Evolutionary conservation across 23 red algal species (phyloP).

Genomic region (Pyropia yezoensis): DNA sequence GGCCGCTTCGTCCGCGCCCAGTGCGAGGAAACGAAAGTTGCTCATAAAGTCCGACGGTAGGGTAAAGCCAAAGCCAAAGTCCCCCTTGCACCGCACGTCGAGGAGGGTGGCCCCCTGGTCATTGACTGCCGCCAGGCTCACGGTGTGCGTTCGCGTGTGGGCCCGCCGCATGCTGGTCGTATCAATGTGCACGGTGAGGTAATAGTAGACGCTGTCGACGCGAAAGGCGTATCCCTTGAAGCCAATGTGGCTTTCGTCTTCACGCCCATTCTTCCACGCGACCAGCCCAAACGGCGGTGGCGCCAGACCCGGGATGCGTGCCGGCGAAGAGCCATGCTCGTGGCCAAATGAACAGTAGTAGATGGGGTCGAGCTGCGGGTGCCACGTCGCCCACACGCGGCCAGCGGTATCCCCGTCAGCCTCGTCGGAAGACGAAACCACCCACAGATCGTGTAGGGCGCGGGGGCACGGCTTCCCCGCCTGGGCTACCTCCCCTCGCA

Average conservation of each 20-base stretch:
- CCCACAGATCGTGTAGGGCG: constrained; percentile 30
- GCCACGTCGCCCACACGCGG: constrained; percentile 34
- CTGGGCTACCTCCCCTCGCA: too few species aligned
- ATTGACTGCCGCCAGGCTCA: too few species aligned
- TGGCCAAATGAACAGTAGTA: constrained; percentile 39
- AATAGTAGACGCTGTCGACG: neutral
- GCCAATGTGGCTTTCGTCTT: constrained; percentile 28
- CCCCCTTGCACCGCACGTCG: too few species aligned
- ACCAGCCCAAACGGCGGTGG: constrained; percentile 10
- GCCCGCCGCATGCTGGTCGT: too few species aligned
- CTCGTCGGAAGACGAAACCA: constrained; percentile 17
- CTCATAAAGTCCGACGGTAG: too few species aligned
- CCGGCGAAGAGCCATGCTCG: constrained; percentile 31
- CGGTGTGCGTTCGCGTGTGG: too few species aligned
- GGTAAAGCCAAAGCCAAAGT: constrained; percentile 3
- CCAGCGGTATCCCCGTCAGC: constrained; percentile 20
- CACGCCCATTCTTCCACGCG: constrained; percentile 35
- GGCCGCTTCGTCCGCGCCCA: too few species aligned
- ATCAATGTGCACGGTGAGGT: too few species aligned
- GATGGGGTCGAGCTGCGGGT: constrained; percentile 35
- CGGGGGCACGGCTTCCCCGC: constrained; percentile 30
- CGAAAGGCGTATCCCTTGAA: constrained; percentile 14
- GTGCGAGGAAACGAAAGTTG: too few species aligned
- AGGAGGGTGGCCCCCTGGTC: too few species aligned
- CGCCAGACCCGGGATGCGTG: too few species aligned